A percentile compares a stretch with the other conserved stretches of the same genome.
phyloP scores from a whole-genome alignment of 2,329 filamentous ascomycete genomes.

The Lasiodiplodia theobromae region DNA sequence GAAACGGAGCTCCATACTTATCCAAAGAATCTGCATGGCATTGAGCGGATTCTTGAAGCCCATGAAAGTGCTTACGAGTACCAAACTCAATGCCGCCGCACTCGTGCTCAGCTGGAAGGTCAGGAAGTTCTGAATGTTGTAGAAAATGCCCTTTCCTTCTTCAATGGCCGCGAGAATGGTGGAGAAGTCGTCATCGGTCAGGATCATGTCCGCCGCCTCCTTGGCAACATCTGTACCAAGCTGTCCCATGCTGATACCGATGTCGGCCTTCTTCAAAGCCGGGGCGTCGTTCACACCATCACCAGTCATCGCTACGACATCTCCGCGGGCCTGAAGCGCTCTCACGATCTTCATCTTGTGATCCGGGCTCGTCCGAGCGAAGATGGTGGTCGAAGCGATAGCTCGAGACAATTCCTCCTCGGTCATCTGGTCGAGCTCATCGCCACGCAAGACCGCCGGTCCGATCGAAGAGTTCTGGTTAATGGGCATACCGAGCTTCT shows the following conservation, averaged over 20 bases:
- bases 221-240: conserved; percentile 97
- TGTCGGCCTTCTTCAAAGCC: conserved; percentile 94
- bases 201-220: conserved; percentile 91
- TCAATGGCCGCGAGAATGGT: conserved; percentile 95
- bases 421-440: conserved; percentile 92
- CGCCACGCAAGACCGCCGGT: conserved; percentile 79
- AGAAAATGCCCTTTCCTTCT: conserved; percentile 98
- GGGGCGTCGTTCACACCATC: conserved; percentile 98
- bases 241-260: conserved; percentile 95
- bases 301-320: conserved; percentile 98
- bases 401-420: conserved; percentile 83
- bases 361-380: conserved; percentile 93
- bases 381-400: conserved; percentile 89
- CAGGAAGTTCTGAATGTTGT: conserved; percentile 99
- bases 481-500: conserved; percentile 93
- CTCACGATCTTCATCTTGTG: conserved; percentile 98
- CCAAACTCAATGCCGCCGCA: conserved; percentile 88
- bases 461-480: conserved; percentile 65
- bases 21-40: conserved; percentile 99
- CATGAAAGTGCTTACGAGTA: conserved; percentile 89
- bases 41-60: conserved; percentile 96
- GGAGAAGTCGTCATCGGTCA: conserved; percentile 88
- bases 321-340: conserved; percentile 88
- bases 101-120: conserved; percentile 98
- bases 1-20: conserved; percentile 72